Percentiles rank a stretch among this genome's conserved stretches.
Evolutionary conservation across 2,329 filamentous ascomycete species (phyloP).

Genomic region (Arthrobotrys sphaeroides): DNA sequence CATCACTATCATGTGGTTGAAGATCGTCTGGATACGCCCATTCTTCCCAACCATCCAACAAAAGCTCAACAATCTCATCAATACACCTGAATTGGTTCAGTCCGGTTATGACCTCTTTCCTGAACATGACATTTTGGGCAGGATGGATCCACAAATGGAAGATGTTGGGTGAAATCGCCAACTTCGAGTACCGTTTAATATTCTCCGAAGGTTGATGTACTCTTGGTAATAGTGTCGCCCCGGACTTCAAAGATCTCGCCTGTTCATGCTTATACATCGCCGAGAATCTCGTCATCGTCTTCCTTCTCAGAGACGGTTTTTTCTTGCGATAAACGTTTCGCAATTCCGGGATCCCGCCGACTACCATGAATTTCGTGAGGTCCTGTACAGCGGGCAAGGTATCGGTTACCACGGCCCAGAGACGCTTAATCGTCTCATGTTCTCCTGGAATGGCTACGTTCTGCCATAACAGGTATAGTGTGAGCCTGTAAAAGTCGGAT

Average conservation of each 20-base stretch:
- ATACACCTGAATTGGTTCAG: constrained; percentile 49
- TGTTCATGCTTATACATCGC: constrained; percentile 37
- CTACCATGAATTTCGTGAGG: constrained; percentile 49
- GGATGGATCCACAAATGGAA: constrained; percentile 53
- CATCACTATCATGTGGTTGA: background rate
- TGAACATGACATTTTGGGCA: constrained; percentile 45
- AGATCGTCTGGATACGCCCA: constrained; percentile 23
- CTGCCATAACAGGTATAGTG: constrained; percentile 45
- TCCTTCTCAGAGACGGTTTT: constrained; percentile 23
- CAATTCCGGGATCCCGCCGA: constrained; percentile 38
- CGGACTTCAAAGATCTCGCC: constrained; percentile 32
- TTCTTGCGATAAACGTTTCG: constrained; percentile 46
- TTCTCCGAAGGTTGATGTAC: constrained; percentile 28
- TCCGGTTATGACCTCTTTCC: constrained; percentile 45
- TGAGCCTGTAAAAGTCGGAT: constrained; percentile 50
- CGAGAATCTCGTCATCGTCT: constrained; percentile 38
- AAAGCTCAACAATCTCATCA: constrained; percentile 40
- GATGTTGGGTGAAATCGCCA: constrained; percentile 48
- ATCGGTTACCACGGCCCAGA: constrained; percentile 48
- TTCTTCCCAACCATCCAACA: constrained; percentile 47
- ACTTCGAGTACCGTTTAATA: constrained; percentile 38
- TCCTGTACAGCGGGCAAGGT: constrained; percentile 44
- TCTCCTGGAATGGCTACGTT: constrained; percentile 38
- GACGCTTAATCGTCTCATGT: constrained; percentile 31
- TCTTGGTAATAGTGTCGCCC: constrained; percentile 23